Evolutionary conservation across 306 rosid species (phyloP).

Genomic region (Cicer chorassanicum): DNA sequence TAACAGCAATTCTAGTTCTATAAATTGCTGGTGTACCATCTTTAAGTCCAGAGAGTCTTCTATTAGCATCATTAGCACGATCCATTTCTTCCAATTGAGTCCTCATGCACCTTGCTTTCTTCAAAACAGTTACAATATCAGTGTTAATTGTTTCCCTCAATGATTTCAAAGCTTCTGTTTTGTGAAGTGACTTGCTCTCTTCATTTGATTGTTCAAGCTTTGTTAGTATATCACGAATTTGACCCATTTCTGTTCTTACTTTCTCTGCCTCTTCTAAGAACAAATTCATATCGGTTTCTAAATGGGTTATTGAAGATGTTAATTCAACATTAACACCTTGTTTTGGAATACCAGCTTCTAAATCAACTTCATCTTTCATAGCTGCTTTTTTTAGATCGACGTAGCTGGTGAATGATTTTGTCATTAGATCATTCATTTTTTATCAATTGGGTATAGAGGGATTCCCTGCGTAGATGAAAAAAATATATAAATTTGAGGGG

Average conservation of each 20-base stretch:
- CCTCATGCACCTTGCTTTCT: slow-evolving; percentile 59
- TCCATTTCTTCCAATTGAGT: slow-evolving; percentile 81
- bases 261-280: slow-evolving; percentile 83
- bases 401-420: slow-evolving; percentile 83
- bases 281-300: slow-evolving; percentile 64
- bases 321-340: slow-evolving; percentile 47
- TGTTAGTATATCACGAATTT: slow-evolving; percentile 54
- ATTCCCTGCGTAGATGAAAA: background rate
- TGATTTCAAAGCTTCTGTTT: slow-evolving; percentile 65
- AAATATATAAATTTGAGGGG: background rate
- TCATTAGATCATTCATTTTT: slow-evolving; percentile 85
- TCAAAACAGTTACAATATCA: slow-evolving; percentile 62
- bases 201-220: slow-evolving; percentile 72
- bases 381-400: slow-evolving; percentile 84
- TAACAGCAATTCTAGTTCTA: slow-evolving; percentile 74
- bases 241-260: slow-evolving; percentile 68
- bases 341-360: slow-evolving; percentile 63
- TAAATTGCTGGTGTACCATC: slow-evolving; percentile 67
- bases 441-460: background rate
- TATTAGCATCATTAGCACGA: slow-evolving; percentile 66
- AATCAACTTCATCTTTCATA: slow-evolving; percentile 69
- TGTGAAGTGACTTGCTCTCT: slow-evolving; percentile 71
- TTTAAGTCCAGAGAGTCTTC: slow-evolving; percentile 65
- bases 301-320: slow-evolving; percentile 46
- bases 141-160: slow-evolving; percentile 58